Base-by-base conservation (phyloP, 2,329 filamentous ascomycete species). In the Alternaria sp. region DNA sequence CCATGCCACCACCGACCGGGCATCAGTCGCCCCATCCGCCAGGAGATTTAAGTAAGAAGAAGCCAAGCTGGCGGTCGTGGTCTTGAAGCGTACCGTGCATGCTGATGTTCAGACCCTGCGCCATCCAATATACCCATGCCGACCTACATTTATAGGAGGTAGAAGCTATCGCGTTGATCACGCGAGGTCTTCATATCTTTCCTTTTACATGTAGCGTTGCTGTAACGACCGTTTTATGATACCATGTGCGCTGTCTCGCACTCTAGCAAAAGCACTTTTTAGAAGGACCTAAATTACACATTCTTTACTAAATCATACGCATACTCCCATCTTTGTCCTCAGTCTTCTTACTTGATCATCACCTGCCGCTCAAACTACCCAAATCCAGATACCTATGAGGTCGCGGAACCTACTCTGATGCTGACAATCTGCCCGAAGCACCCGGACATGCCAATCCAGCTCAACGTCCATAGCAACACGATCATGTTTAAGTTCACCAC, bases 1-100 rank as follows among this genome's bases (percentile, higher is more conserved):
- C 44, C 1, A 48, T 48, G 29, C 44, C 44, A 2, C 29, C 31
- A 17, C 31, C 31, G 23, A 48, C 3, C 21, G 29, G 13, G 31
- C 21, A 24, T 10, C 13, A 48, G 9, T 48, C 44, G 13, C 29
- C 55, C 39, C 41, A 53, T 17, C 60, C 56, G 26, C 17, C 53
- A 23, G 34, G 45, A 4, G 53, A 13, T 5, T 13, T n/a, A 42
- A 63, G 41, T 28, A 40, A 39, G 3, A 36, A 28, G 9, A 58
- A 56, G 34, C 56, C 56, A 17, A 46, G 42, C 5, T 65, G 61
- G 65, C 59, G 65, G 23, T 61, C 48, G 3, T 63, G 60, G 66
- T 49, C 39, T 6, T 61, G 44, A 58, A 48, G 36, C 23, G 11
- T 50, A 24, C 14, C 29, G 51, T 13, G 50, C 49, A 41, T 53